Evolutionary conservation across 345 rosid species (phyloP).

Genomic region (Brassica cretica): DNA sequence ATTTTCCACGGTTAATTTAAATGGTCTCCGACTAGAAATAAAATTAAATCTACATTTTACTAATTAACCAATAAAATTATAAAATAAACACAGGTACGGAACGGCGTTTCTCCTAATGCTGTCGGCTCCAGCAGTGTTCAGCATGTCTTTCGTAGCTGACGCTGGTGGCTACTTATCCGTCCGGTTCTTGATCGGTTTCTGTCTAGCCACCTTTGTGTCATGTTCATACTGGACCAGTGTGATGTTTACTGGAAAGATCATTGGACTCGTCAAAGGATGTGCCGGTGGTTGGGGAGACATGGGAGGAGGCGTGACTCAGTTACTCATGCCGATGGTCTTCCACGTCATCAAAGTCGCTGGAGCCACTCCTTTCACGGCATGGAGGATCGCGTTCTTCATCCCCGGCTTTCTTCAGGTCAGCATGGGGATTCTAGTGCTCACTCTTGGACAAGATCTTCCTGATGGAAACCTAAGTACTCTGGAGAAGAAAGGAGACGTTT

Average conservation of each 20-base stretch:
- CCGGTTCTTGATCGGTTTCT: constrained; percentile 83
- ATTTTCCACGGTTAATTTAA: not conserved
- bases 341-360: constrained; percentile 52
- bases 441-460: constrained; percentile 82
- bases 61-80: not conserved
- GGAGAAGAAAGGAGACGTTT: constrained; percentile 62
- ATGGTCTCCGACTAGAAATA: not conserved
- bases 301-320: constrained; percentile 86
- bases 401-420: constrained; percentile 64
- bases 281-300: constrained; percentile 88
- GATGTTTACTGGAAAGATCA: constrained; percentile 76
- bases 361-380: constrained; percentile 66
- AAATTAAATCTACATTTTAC: not conserved
- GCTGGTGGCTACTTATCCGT: constrained; percentile 62
- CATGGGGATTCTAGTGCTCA: constrained; percentile 61
- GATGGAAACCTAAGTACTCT: constrained; percentile 69
- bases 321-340: constrained; percentile 71
- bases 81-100: constrained; percentile 41
- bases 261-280: constrained; percentile 74
- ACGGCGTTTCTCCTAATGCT: constrained; percentile 72
- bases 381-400: constrained; percentile 79
- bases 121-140: constrained; percentile 69
- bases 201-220: constrained; percentile 80
- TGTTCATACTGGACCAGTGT: constrained; percentile 86
- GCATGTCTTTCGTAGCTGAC: constrained; percentile 60